These are phyloP conservation scores for Annulohypoxylon maeteangense DNA, from an alignment of 495 filamentous ascomycete genomes.

Conservation along the genomic window DNA sequence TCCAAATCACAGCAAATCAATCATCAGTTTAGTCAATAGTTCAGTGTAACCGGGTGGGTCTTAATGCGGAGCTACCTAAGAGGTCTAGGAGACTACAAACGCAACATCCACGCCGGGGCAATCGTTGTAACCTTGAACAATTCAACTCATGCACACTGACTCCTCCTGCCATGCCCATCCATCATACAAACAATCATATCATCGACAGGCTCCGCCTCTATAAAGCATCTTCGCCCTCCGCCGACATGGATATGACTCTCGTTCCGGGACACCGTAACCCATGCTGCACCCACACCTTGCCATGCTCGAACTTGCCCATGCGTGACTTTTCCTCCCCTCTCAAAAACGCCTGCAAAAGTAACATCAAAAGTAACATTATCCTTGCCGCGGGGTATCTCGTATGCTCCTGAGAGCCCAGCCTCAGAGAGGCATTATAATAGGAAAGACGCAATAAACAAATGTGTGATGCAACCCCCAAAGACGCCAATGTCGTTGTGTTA, in stretches of 20 bases:
- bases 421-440: not conserved
- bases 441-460: not conserved
- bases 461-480: not conserved
- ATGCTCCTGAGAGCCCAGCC: not conserved
- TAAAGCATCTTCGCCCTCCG: not conserved
- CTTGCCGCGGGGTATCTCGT: conserved; percentile 2
- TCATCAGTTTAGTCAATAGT: not conserved
- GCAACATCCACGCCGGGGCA: not conserved
- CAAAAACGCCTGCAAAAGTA: conserved; percentile 1
- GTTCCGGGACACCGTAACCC: not conserved
- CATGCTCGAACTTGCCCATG: not conserved
- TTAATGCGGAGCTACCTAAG: not conserved
- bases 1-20: not conserved
- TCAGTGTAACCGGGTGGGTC: not conserved
- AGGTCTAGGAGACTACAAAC: not conserved
- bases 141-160: too few species aligned
- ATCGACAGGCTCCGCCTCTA: not conserved
- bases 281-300: not conserved
- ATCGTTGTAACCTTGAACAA: too few species aligned
- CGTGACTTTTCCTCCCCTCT: not conserved
- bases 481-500: not conserved
- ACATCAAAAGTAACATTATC: not conserved
- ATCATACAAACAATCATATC: not conserved
- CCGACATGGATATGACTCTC: not conserved
- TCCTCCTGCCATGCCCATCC: not conserved